Conservation (phyloP, 495 filamentous ascomycete species). For the Pseudoneurospora amorphoporcata region DNA sequence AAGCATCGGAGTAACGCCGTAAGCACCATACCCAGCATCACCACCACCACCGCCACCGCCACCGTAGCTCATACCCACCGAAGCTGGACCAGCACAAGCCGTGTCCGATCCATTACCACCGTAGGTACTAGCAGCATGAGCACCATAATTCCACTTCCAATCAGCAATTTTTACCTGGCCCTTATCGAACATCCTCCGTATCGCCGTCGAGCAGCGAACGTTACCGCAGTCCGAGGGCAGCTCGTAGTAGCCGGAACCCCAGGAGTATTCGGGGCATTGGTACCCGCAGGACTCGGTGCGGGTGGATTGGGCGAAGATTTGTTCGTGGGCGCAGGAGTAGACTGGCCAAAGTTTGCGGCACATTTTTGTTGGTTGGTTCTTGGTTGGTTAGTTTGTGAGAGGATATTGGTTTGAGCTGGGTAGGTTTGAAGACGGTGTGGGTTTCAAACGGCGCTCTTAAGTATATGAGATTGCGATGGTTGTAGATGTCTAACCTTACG, state of each 20-base stretch:
- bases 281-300: not conserved
- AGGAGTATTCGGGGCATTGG: not conserved
- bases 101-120: not conserved
- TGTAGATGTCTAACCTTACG: rapidly evolving
- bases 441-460: not conserved
- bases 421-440: too few relatives aligned
- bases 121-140: not conserved
- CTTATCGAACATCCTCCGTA: not conserved
- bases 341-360: not conserved
- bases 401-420: not conserved
- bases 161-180: not conserved
- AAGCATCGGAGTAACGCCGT: not conserved
- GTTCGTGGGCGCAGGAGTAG: not conserved
- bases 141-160: not conserved
- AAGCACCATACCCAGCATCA: not conserved
- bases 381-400: not conserved
- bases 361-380: not conserved
- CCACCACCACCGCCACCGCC: not conserved
- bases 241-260: not conserved
- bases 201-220: not conserved
- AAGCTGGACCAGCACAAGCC: not conserved
- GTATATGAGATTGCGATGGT: not conserved
- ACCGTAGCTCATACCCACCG: not conserved
- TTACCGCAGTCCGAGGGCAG: not conserved
- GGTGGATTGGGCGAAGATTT: not conserved